Conservation (phyloP, 75 land plant species). For the Cryptomeria japonica region DNA sequence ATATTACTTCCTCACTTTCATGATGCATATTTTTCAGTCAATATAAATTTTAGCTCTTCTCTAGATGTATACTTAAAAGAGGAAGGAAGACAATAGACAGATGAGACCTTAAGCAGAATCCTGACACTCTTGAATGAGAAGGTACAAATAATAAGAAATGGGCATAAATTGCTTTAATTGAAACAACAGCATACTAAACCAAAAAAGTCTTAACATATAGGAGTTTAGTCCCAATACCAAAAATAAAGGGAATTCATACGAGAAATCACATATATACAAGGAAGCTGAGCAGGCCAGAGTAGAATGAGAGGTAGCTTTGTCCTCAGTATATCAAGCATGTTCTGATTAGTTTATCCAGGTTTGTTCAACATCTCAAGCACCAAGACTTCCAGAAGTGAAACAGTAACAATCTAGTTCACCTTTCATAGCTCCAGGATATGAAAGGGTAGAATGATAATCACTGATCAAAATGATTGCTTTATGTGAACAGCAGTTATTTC, state of each 20-base stretch:
- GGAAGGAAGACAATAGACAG: neutral
- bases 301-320: neutral
- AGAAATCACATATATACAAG: neutral
- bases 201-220: too few species aligned
- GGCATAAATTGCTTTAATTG: slow-evolving; percentile 1
- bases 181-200: neutral
- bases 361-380: slow-evolving; percentile 1
- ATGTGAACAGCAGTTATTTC: slow-evolving; percentile 80
- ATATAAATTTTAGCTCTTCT: neutral
- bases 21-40: neutral
- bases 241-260: too few species aligned
- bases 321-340: slow-evolving; percentile 7
- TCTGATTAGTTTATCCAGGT: slow-evolving; percentile 11
- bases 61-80: neutral
- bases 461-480: slow-evolving; percentile 90
- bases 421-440: too few species aligned
- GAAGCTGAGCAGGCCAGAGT: slow-evolving; percentile 11
- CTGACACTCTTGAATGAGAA: slow-evolving; percentile 20
- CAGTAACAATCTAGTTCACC: too few species aligned
- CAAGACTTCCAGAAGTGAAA: slow-evolving; percentile 13
- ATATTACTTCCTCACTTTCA: neutral
- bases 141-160: slow-evolving; percentile 7
- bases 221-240: too few species aligned
- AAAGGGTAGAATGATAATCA: slow-evolving; percentile 52
- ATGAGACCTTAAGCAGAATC: slow-evolving; percentile 9